Conservation (phyloP, 192 early-diverging fungal genomes). For the Entomortierella chlamydospora region DNA sequence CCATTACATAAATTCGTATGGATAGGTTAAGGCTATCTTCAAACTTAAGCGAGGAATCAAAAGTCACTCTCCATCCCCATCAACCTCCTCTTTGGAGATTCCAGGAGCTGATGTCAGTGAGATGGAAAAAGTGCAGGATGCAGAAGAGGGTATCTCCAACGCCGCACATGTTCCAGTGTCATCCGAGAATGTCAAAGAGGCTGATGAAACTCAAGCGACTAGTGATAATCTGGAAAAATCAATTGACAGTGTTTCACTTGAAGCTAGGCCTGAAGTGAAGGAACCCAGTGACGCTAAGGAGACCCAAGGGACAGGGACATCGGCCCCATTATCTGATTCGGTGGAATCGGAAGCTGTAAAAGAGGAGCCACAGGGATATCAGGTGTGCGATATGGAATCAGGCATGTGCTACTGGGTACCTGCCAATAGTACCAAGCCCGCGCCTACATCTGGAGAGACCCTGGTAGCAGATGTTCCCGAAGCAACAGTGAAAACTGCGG, state of each 20-base stretch:
- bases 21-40: conserved; percentile 50
- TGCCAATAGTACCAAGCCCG: conserved; percentile 1
- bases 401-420: conserved; percentile 49
- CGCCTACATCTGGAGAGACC: neutral
- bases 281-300: neutral
- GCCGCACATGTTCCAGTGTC: neutral
- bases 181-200: neutral
- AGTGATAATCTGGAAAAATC: neutral
- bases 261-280: neutral
- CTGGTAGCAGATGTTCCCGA: neutral
- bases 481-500: neutral
- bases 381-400: conserved; percentile 38
- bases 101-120: neutral
- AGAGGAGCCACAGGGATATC: conserved; percentile 33
- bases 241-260: neutral
- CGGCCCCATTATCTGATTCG: neutral
- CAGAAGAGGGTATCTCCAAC: conserved; percentile 16
- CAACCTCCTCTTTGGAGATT: neutral
- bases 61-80: neutral
- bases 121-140: conserved; percentile 39
- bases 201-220: neutral
- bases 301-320: neutral
- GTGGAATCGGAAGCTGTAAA: neutral
- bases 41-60: conserved; percentile 51
- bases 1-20: too few relatives aligned